Conservation (phyloP, 164 flowering plant genomes). For the Nymphaea colorata region DNA sequence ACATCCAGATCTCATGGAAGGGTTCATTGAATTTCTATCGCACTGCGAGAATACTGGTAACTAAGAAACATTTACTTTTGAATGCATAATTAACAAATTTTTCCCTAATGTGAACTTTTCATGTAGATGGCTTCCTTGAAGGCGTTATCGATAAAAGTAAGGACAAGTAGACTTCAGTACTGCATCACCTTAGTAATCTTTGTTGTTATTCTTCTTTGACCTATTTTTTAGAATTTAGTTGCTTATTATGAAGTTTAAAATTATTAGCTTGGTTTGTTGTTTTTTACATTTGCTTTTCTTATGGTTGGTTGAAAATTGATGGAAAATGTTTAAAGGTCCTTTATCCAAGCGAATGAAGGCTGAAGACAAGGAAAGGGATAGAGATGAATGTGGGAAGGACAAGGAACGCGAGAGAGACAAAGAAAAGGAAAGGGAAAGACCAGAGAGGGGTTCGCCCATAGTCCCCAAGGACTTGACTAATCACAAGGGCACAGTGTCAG, state of each 20-base stretch:
- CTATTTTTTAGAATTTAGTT: too few relatives aligned
- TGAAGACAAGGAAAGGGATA: slow-evolving; percentile 58
- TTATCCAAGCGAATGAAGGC: slow-evolving; percentile 31
- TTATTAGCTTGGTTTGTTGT: too few relatives aligned
- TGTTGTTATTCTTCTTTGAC: too few relatives aligned
- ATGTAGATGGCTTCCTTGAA: slow-evolving; percentile 68
- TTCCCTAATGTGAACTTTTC: slow-evolving; percentile 5
- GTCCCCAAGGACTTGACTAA: slow-evolving; percentile 24
- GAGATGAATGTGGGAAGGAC: slow-evolving; percentile 46
- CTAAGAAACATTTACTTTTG: neutral
- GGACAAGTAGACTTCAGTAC: slow-evolving; percentile 4
- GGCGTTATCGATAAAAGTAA: slow-evolving; percentile 61
- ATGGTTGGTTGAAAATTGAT: too few relatives aligned
- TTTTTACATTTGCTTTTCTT: too few relatives aligned
- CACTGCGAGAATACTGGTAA: slow-evolving; percentile 67
- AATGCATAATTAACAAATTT: too few relatives aligned
- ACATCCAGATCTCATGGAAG: slow-evolving; percentile 74
- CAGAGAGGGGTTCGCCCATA: slow-evolving; percentile 28
- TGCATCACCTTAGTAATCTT: too few relatives aligned
- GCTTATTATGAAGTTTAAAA: too few relatives aligned
- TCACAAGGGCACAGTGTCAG: slow-evolving; percentile 30
- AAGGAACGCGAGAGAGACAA: slow-evolving; percentile 30
- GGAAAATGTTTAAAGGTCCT: slow-evolving; percentile 24
- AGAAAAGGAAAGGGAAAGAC: slow-evolving; percentile 50
- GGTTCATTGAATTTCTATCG: slow-evolving; percentile 54